These are phyloP conservation scores for Pedinophyceae sp. DNA, from an alignment of 139 green algal species.

Conservation along the genomic window DNA sequence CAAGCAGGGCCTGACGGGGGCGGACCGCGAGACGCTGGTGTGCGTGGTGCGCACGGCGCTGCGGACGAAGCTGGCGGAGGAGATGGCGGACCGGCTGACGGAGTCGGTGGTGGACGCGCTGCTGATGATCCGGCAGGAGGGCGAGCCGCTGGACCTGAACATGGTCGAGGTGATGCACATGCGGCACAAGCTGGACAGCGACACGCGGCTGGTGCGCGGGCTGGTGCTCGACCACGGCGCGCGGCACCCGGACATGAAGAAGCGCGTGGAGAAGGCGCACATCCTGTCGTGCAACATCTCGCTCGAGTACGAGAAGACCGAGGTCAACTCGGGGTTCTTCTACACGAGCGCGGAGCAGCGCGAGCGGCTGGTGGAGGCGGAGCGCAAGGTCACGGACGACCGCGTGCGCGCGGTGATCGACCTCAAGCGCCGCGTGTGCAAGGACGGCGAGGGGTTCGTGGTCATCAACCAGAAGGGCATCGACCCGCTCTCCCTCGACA, in stretches of 20 bases:
- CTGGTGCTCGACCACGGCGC: slow-evolving; percentile 94
- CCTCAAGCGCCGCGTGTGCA: slow-evolving; percentile 47
- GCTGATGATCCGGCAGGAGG: slow-evolving; percentile 41
- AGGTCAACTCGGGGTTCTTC: slow-evolving; percentile 97
- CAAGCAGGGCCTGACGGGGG: slow-evolving; percentile 37
- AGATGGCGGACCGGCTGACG: slow-evolving; percentile 74
- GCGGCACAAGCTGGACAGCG: slow-evolving; percentile 84
- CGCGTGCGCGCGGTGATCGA: slow-evolving; percentile 42
- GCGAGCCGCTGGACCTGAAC: background rate
- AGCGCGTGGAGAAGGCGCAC: slow-evolving; percentile 74
- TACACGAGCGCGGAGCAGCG: slow-evolving; percentile 89
- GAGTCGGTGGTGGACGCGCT: slow-evolving; percentile 79
- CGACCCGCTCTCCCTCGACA: slow-evolving; percentile 88
- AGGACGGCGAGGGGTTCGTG: slow-evolving; percentile 70
- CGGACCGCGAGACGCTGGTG: slow-evolving; percentile 62
- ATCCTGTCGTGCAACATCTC: slow-evolving; percentile 94
- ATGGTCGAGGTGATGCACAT: slow-evolving; percentile 98
- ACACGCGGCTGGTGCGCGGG: slow-evolving; percentile 80
- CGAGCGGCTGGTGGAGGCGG: slow-evolving; percentile 88
- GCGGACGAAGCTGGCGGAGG: slow-evolving; percentile 73
- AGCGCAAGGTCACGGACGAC: slow-evolving; percentile 82
- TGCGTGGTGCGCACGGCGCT: slow-evolving; percentile 84
- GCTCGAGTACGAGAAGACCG: slow-evolving; percentile 97
- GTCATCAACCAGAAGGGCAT: slow-evolving; percentile 99
- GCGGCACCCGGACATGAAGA: slow-evolving; percentile 96